These are phyloP conservation scores for Paramecium tetraurelia DNA, from an alignment of 73 alveolate genomes.

Conservation along the genomic window DNA sequence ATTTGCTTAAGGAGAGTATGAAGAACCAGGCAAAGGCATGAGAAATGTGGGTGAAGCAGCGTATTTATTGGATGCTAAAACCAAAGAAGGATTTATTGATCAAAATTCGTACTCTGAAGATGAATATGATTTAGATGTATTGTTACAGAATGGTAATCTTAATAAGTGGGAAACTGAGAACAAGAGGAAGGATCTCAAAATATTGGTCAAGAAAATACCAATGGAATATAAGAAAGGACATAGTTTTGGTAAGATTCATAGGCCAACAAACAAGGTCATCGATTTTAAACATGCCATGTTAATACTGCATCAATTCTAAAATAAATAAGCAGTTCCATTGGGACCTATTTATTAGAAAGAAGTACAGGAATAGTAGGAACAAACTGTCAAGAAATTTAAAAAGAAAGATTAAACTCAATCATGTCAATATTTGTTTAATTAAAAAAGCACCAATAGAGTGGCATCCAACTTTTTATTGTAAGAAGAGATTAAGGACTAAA, in stretches of 20 bases:
- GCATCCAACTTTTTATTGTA: constrained; percentile 18
- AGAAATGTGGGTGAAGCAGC: constrained; percentile 43
- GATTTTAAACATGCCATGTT: constrained; percentile 26
- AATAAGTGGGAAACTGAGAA: constrained; percentile 42
- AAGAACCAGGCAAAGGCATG: constrained; percentile 15
- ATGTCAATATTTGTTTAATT: constrained; percentile 33
- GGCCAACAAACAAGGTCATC: neutral
- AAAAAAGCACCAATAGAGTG: constrained; percentile 26
- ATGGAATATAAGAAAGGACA: constrained; percentile 41
- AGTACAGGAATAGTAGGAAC: neutral
- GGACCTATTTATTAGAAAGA: constrained; percentile 10
- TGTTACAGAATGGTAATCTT: constrained; percentile 11
- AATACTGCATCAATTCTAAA: neutral
- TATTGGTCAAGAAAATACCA: neutral
- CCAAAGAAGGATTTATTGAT: constrained; percentile 22
- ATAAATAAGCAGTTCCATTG: neutral
- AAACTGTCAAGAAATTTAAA: neutral
- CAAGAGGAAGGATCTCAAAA: neutral
- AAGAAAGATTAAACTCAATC: neutral
- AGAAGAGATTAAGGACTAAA: constrained; percentile 2
- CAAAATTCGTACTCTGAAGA: constrained; percentile 30
- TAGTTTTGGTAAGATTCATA: constrained; percentile 45
- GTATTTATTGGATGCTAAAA: constrained; percentile 3
- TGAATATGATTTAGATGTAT: constrained; percentile 35
- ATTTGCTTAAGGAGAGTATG: constrained; percentile 37